Conservation (phyloP, 768 basidiomycete genomes). For the Boletus rex-veris region DNA sequence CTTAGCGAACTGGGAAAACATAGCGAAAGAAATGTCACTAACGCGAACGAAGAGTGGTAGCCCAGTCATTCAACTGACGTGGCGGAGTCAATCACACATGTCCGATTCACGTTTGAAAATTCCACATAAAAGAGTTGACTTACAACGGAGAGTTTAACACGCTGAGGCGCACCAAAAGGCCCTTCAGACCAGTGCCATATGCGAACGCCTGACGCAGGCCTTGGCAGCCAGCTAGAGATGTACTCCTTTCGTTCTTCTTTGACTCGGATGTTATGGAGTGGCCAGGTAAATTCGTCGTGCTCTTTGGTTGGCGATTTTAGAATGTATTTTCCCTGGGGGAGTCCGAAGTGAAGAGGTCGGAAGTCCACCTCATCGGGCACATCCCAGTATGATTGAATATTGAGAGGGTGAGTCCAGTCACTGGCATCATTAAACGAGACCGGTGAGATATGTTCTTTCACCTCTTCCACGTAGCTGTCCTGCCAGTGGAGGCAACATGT, state of each 20-base stretch:
- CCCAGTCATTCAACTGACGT: slow-evolving; percentile 8
- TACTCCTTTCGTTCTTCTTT: too few species aligned
- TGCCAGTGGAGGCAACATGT: background rate
- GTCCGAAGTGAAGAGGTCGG: too few species aligned
- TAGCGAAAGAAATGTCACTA: background rate
- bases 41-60: background rate
- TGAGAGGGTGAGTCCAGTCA: too few species aligned
- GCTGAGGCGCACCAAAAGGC: background rate
- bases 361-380: background rate
- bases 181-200: too few species aligned
- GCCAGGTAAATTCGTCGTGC: too few species aligned
- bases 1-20: background rate
- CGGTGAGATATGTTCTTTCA: too few species aligned
- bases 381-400: too few species aligned
- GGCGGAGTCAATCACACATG: background rate
- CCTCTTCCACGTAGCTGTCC: background rate
- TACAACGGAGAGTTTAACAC: background rate
- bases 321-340: background rate
- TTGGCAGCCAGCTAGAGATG: too few species aligned
- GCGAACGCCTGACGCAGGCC: too few species aligned
- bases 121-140: background rate
- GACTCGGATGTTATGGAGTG: too few species aligned
- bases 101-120: too few species aligned
- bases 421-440: too few species aligned
- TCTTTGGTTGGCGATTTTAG: background rate